Percentiles rank a stretch among this genome's conserved stretches.
Evolutionary conservation across 2,329 filamentous ascomycete species (phyloP).

Genomic region (Rhynchosporium secalis): DNA sequence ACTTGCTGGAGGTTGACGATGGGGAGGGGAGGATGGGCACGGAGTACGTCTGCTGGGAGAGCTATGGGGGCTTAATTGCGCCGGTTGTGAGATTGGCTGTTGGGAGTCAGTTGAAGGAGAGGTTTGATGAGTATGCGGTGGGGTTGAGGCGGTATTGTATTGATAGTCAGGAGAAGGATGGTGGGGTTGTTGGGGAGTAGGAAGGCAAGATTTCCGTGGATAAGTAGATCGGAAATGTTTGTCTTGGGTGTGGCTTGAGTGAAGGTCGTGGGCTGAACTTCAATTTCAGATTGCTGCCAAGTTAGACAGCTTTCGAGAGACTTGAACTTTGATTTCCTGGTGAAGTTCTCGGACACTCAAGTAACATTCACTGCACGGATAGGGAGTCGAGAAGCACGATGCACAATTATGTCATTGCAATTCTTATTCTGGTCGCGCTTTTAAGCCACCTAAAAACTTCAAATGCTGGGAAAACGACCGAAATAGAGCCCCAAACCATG

Average conservation of each 20-base stretch:
- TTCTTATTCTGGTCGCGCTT: background rate
- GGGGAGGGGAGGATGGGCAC: constrained; percentile 39
- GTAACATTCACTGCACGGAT: background rate
- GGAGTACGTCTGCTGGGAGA: constrained; percentile 48
- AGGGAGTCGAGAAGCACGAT: no score
- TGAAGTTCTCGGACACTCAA: no score
- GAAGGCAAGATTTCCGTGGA: background rate
- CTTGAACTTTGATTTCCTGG: no score
- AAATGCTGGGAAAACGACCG: background rate
- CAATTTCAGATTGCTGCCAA: no score
- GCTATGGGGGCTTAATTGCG: constrained; percentile 46
- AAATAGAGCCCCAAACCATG: constrained; percentile 5
- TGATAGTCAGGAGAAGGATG: background rate
- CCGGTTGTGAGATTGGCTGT: constrained; percentile 41
- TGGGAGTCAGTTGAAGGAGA: constrained; percentile 39
- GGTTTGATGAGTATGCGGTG: constrained; percentile 44
- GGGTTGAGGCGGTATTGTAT: constrained; percentile 43
- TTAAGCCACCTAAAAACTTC: background rate
- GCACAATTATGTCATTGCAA: background rate
- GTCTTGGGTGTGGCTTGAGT: no score
- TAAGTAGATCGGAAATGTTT: no score
- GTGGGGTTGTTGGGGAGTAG: background rate
- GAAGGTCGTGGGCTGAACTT: no score
- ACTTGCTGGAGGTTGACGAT: constrained; percentile 45
- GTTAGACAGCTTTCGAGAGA: no score